Evolutionary conservation across 2,329 filamentous ascomycete genomes (phyloP), one percentile per base, ranked within the genome.

Genomic region (Sphaerulina musiva): DNA sequence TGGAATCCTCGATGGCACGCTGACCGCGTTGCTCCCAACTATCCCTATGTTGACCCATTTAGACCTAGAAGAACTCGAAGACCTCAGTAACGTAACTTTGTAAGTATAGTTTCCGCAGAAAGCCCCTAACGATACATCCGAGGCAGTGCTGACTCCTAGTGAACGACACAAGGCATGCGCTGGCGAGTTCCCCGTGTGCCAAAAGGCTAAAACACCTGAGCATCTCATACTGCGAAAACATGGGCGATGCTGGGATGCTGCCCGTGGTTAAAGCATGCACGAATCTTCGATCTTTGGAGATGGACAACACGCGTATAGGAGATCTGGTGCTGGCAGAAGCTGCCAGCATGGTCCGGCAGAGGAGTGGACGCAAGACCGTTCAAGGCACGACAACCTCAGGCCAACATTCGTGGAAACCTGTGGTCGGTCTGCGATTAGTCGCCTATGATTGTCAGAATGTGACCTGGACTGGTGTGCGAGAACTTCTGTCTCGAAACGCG

Each of bases 261-360:
- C 87, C 87, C 0, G 76, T 96, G 2, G 77, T 97, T 62, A 88
- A 89, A 65, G 80, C 78, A 31, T 95, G 90, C 69, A 78, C 79
- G 0, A 78, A 74, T 11, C 78, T 97, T 11, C 77, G 77, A 46
- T 87, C 79, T 31, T 74, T 95, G 11, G 88, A 95, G 49, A 84
- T 97, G 78, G 93, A 98, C 74, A 97, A 97, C 69, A 97, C 92
- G 0, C 84, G 87, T 45, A 83, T 95, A 59, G 92, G 89, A 12
- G 89, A 97, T 65, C 80, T 95, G 1, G 84, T 88, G 4, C 81
- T 97, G 8, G 81, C 85, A 53, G 92, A 96, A 74, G 89, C 91
- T 1, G 88, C 90, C 7, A 76, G 81, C n/a, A 87, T 88, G 74
- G 81, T 95, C 12, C 82, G 84, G 53, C 76, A 76, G 31, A 78